Percentiles rank a stretch among this genome's conserved stretches.
These are phyloP conservation scores for Sarocladium kiliense DNA, from an alignment of 2,329 filamentous ascomycete species.

Conservation along the genomic window DNA sequence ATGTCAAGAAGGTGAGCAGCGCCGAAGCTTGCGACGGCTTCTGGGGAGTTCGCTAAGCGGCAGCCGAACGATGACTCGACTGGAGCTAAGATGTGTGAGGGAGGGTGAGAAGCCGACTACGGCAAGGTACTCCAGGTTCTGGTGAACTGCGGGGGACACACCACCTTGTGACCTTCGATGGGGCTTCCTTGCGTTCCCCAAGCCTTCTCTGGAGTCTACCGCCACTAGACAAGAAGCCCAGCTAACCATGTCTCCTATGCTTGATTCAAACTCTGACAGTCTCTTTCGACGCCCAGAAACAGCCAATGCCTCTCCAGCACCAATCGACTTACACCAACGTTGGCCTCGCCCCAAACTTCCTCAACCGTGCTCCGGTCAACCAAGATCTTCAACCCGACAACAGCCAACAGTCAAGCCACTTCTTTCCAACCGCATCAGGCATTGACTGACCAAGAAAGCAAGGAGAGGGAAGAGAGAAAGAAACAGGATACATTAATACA, in stretches of 20 bases:
- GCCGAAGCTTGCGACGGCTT: no score
- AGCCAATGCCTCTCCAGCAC: background rate
- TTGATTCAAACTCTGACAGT: background rate
- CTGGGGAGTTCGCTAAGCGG: no score
- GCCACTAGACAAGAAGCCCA: background rate
- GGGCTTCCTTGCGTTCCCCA: background rate
- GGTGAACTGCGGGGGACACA: no score
- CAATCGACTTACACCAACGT: conserved; percentile 7
- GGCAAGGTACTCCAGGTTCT: no score
- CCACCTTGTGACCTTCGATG: background rate
- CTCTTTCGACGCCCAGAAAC: background rate
- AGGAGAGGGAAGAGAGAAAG: background rate
- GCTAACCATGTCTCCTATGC: background rate
- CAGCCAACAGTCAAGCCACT: no score
- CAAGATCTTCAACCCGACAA: background rate
- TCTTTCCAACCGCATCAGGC: no score
- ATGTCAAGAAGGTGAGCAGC: background rate
- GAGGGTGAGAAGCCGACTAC: no score
- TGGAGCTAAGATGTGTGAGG: no score
- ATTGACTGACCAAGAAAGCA: no score
- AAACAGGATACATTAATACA: background rate
- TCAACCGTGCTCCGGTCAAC: background rate
- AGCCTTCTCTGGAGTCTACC: background rate
- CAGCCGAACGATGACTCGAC: no score
- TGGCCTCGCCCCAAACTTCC: background rate